Evolutionary conservation across 768 basidiomycete species (phyloP).

Genomic region (Tricholoma terreum): DNA sequence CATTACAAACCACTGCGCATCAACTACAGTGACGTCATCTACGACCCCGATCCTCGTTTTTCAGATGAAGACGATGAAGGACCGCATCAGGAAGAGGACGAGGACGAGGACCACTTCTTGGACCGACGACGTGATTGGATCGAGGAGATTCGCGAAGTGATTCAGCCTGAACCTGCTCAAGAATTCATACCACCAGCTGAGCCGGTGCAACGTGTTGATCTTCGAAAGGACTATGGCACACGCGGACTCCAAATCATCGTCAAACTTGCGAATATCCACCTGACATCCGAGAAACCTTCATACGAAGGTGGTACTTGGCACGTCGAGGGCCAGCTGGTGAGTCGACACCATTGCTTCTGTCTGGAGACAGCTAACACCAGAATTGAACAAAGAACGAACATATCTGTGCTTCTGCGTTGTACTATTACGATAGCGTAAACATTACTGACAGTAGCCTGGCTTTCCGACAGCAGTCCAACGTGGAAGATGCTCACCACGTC

Average conservation of each 20-base stretch:
- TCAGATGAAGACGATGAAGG: constrained; percentile 7
- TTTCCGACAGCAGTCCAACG: constrained; percentile 25
- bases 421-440: constrained; percentile 29
- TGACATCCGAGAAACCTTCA: constrained; percentile 34
- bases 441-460: constrained; percentile 26
- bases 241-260: constrained; percentile 30
- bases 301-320: constrained; percentile 40
- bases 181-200: constrained; percentile 9
- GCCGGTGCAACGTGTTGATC: constrained; percentile 2
- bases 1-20: constrained; percentile 7
- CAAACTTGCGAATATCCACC: constrained; percentile 30
- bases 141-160: constrained; percentile 4
- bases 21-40: constrained; percentile 6
- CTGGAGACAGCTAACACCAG: too few relatives aligned
- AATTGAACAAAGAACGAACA: constrained; percentile 18
- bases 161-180: constrained; percentile 12
- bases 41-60: constrained; percentile 8
- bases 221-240: constrained; percentile 11
- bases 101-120: constrained; percentile 17
- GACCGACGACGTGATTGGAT: constrained; percentile 12
- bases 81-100: constrained; percentile 14
- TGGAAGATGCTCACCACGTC: constrained; percentile 7
- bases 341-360: not conserved
- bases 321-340: constrained; percentile 30
- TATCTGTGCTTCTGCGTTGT: constrained; percentile 24